phyloP scores from a whole-genome alignment of 1,284 basidiomycete genomes.

The Vanrija pseudolonga region DNA sequence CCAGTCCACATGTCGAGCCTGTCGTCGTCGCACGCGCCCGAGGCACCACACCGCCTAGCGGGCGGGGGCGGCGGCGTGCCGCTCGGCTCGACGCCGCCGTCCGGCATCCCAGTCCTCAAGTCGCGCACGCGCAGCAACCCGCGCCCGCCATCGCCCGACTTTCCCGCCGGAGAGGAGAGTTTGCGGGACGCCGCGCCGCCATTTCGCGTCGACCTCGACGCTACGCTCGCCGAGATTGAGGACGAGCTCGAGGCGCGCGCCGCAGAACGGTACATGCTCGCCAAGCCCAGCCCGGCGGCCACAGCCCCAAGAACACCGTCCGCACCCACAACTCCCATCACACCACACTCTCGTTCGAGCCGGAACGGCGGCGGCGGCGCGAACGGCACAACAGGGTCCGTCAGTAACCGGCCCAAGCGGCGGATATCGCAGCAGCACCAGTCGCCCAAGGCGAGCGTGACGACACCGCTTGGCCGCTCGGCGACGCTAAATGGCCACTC shows the following conservation, averaged over 20 bases:
- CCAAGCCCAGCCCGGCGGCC: conserved; percentile 5
- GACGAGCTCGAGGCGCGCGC: conserved; percentile 19
- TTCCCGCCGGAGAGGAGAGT: conserved; percentile 3
- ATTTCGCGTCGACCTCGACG: conserved; percentile 19
- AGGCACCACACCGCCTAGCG: conserved; percentile 10
- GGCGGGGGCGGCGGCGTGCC: background rate
- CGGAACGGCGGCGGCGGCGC: background rate
- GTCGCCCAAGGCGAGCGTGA: background rate
- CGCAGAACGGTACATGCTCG: conserved; percentile 7
- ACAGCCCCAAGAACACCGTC: background rate
- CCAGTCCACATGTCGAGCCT: conserved; percentile 4
- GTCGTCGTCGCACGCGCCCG: conserved; percentile 10
- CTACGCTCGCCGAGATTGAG: conserved; percentile 17
- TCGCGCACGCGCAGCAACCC: conserved; percentile 6
- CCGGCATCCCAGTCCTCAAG: conserved; percentile 20
- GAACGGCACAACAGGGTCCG: background rate
- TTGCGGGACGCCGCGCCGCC: conserved; percentile 12
- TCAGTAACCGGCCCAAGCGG: background rate
- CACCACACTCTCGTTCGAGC: background rate
- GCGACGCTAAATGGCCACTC: background rate
- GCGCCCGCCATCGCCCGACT: conserved; percentile 12
- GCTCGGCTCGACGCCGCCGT: background rate
- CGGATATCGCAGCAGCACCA: background rate
- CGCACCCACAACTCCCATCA: background rate
- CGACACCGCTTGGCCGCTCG: background rate